Evolutionary conservation across 140 eudicot genomes (phyloP), one percentile per base, ranked within the genome.

Genomic region (Anethum foeniculum): DNA sequence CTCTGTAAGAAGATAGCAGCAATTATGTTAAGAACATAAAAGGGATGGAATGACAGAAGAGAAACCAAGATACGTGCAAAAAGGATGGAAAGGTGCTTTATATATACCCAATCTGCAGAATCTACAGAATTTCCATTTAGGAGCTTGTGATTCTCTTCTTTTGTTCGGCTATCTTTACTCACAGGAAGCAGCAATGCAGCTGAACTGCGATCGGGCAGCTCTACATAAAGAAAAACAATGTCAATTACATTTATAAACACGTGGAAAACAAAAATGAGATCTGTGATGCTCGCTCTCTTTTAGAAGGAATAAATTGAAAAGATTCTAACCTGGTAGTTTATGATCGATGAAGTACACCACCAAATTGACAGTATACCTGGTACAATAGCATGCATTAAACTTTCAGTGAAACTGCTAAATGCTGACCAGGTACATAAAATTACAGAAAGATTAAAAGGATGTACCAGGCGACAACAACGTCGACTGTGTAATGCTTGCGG

Each of bases 401-500:
- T 58, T 71, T 47, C 68, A 77, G 71, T 54, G 12, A 54, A 52
- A 19, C 39, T 67, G 16, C 41, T 23, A 60, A 2, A 80, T 39
- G 71, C 62, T 41, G 56, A 72, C 60, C 69, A 77, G 30, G 32
- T 27, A 65, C 56, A 60, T 23, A 74, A 72, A 23, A 6, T 27
- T 71, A 41, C 28, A 80, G 32, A 30, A 7, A 7, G 48, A 19
- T 38, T 44, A 49, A 15, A 23, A 41, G 72, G 51, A 51, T 60
- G 82, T 89, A 94, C 99, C 99, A 95, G 67, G 99, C 99, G 77
- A 95, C 96, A 47, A 95, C 82, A 39, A 95, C 91, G 30, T 95
- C 99, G 47, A 95, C 99, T 21, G 97, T 86, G 87, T 92, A 95
- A 87, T 95, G 99, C 76, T 95, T 95, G 65, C 97, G 97, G 41